Base-by-base conservation (phyloP, 1,139 yeast genomes). In the Geotrichum cucujoidarum region DNA sequence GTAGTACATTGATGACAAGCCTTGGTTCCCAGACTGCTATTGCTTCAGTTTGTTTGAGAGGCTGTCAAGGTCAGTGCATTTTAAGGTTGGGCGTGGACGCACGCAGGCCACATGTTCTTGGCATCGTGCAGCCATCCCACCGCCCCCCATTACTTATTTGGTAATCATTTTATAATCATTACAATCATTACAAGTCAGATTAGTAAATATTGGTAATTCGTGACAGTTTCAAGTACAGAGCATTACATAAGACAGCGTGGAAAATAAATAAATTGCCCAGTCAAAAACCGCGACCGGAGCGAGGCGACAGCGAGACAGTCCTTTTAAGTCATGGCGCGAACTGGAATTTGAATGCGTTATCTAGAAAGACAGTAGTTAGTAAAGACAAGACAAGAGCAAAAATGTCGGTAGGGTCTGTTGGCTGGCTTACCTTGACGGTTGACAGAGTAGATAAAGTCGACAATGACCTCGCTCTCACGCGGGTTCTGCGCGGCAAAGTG, bases 391-490 rank as follows among this genome's bases (percentile, higher is more conserved):
- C 24, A 32, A n/a, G 10, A 29, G 22, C 20, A 16, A 25, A 13
- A 37, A 31, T 24, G n/a, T 17, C 8, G 14, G 24, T 13, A 3
- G 17, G 14, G 4, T 16, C 5, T 20, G 6, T 14, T 27, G 16
- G 11, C 8, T 3, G 20, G 75, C 60, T 68, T 68, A 55, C 78
- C 79, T 54, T 81, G 83, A 60, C 84, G 80, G 59, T 77, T 77
- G 47, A 83, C 87, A 56, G 83, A 79, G 66, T 87, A 87, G 50
- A 87, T 71, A 60, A 87, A 87, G 57, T 82, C 85, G 38, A 92
- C 83, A 37, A 87, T 78, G 36, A 81, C 77, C 59, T 87, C 95
- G 55, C 82, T 81, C 60, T 87, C 95, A 54, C 84, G 77, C 3
- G 78, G 78, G n/a, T 77, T 76, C 47, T 80, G 75, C 36, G 71